phyloP scores from a whole-genome alignment of 2,329 filamentous ascomycete genomes.

The Alternaria arborescens region DNA sequence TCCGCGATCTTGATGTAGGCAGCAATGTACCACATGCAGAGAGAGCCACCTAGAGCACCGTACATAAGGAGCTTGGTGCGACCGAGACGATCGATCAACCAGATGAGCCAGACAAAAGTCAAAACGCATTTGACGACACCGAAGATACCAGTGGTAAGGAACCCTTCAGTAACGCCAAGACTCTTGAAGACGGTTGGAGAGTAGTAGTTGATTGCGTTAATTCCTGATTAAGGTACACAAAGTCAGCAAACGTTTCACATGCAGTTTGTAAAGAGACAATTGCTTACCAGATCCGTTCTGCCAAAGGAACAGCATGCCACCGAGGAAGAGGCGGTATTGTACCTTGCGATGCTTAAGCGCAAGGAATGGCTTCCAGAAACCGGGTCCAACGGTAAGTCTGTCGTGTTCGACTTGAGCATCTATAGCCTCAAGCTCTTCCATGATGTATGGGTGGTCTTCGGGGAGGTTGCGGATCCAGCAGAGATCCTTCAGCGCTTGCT shows the following conservation, averaged over 20 bases:
- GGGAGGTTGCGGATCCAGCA: slow-evolving; percentile 72
- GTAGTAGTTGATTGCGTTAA: slow-evolving; percentile 81
- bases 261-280: slow-evolving; percentile 46
- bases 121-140: slow-evolving; percentile 65
- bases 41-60: slow-evolving; percentile 67
- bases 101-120: slow-evolving; percentile 74
- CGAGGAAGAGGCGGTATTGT: slow-evolving; percentile 76
- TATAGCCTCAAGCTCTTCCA: slow-evolving; percentile 76
- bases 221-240: slow-evolving; percentile 56
- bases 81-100: slow-evolving; percentile 71
- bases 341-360: slow-evolving; percentile 58
- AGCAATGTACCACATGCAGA: slow-evolving; percentile 72
- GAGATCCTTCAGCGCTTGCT: slow-evolving; percentile 54
- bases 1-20: slow-evolving; percentile 65
- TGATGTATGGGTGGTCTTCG: slow-evolving; percentile 69
- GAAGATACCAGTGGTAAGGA: slow-evolving; percentile 69
- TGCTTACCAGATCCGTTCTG: slow-evolving; percentile 65
- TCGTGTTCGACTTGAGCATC: slow-evolving; percentile 74
- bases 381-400: slow-evolving; percentile 68
- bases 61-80: slow-evolving; percentile 70
- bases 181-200: slow-evolving; percentile 74
- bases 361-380: slow-evolving; percentile 70
- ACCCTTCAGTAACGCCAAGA: slow-evolving; percentile 67
- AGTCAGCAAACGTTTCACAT: background rate
- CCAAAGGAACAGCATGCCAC: slow-evolving; percentile 79